Percentiles rank a stretch among this genome's conserved stretches.
Evolutionary conservation across 257 asterid genomes (phyloP).

Genomic region (Nicotiana tabacum): DNA sequence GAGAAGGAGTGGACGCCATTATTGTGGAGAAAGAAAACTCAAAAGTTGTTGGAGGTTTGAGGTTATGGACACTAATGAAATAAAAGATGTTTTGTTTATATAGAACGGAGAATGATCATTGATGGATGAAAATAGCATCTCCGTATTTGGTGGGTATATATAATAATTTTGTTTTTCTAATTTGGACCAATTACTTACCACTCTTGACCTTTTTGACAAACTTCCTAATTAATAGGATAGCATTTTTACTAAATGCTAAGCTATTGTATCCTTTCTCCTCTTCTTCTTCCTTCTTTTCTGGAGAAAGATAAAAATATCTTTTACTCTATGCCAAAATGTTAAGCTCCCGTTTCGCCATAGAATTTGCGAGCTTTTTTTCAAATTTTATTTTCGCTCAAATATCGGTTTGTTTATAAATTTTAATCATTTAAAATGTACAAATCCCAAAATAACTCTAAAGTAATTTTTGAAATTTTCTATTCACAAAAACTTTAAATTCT

Average conservation of each 20-base stretch:
- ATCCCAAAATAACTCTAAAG: too few relatives aligned
- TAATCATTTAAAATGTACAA: too few relatives aligned
- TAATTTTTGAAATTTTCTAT: too few relatives aligned
- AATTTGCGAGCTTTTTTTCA: too few relatives aligned
- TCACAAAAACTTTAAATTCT: too few relatives aligned
- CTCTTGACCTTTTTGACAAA: background rate
- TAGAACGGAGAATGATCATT: background rate
- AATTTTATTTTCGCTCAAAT: too few relatives aligned
- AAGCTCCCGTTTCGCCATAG: too few relatives aligned
- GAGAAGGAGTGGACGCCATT: conserved; percentile 17
- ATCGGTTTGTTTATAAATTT: too few relatives aligned
- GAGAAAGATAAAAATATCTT: too few relatives aligned
- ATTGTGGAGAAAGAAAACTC: background rate
- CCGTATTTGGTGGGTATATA: background rate
- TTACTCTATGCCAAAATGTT: too few relatives aligned
- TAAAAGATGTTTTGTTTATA: background rate
- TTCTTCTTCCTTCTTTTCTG: background rate
- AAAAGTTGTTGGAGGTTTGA: conserved; percentile 4
- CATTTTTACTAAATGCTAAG: background rate
- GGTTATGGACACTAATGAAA: background rate
- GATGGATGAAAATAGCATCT: background rate
- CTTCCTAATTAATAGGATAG: background rate
- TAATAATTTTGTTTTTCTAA: background rate
- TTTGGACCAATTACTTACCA: background rate
- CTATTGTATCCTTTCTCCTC: too few relatives aligned